phyloP scores from a whole-genome alignment of 768 basidiomycete genomes.

The Ramaria rubella region DNA sequence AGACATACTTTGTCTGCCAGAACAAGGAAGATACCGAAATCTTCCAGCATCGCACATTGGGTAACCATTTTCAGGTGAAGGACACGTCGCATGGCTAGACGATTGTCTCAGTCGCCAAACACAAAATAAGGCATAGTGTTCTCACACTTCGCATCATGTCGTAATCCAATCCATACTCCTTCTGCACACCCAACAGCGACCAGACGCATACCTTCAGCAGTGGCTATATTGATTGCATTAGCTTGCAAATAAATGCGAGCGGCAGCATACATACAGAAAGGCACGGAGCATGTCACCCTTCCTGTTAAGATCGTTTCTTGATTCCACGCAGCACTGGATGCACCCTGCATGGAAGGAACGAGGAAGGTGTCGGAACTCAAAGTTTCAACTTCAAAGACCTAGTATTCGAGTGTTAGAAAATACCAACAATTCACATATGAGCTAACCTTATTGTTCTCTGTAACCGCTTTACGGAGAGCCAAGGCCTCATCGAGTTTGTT shows the following conservation, averaged over 20 bases:
- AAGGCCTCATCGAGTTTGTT: constrained; percentile 84
- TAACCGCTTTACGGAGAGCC: constrained; percentile 74
- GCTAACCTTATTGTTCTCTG: constrained; percentile 76
- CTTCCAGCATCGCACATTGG: constrained; percentile 92
- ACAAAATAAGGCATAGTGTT: constrained; percentile 6
- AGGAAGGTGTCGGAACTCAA: constrained; percentile 86
- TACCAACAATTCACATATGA: not conserved
- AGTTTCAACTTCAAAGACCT: constrained; percentile 86
- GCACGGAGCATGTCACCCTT: constrained; percentile 91
- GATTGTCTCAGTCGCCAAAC: not conserved
- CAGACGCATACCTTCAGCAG: constrained; percentile 75
- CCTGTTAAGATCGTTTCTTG: constrained; percentile 69
- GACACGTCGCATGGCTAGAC: constrained; percentile 81
- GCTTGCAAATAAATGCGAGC: not conserved
- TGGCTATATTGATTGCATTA: constrained; percentile 41
- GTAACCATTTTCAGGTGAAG: constrained; percentile 91
- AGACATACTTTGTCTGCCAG: constrained; percentile 75
- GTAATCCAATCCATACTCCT: constrained; percentile 93
- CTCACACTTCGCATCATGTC: constrained; percentile 81
- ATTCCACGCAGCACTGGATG: constrained; percentile 47
- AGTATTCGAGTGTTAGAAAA: not conserved
- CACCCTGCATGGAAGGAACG: constrained; percentile 52
- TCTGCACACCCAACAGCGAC: constrained; percentile 93
- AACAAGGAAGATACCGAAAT: constrained; percentile 95
- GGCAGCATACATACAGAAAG: constrained; percentile 55